Base-by-base conservation (phyloP, 2,329 filamentous ascomycete genomes). In the Incumbomyces delicatus region DNA sequence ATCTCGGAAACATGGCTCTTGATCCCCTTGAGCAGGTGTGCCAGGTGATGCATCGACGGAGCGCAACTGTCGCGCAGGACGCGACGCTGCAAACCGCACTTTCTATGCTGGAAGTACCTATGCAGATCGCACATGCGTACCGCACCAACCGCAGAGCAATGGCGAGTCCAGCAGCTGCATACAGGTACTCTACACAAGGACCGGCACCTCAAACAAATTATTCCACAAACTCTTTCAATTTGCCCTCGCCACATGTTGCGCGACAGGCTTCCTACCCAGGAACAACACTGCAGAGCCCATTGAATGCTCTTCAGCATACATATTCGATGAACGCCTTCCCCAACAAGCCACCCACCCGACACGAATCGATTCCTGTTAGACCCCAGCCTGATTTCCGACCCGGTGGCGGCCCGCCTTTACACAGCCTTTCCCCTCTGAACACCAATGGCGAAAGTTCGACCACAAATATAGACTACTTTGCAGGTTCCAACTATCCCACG, bases 1-100 rank as follows among this genome's bases (percentile, higher is more conserved):
- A 95, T 65, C 88, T 90, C 57, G 85, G 85, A 40, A 84, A 81
- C 56, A 73, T 95, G 55, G 83, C 86, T 13, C 76, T 94, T 38
- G 74, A 76, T 1, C 87, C 89, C 0, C 80, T 96, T 29, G 87
- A 95, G 63, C 83, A 92, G 61, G 95, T 95, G 58, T 81, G 87
- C 38, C 77, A 79, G 40, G 79, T 85, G 31, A 76, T 94, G 22
- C 74, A 82, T 53, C 77, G 80, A 17, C 77, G 86, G 68, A 87
- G 77, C 56, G 68, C 79, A 17, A 74, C 76, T 3, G 72, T 76
- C 51, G 70, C 70, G 16, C 70, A 74, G 48, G 75, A 78, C 46
- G 72, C 72, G 13, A 76, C 78, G 20, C 65, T 76, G 35, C 76
- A 80, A 58, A 77, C 80, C 27, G 78, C 81, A 10, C 65, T 85